These are phyloP conservation scores for Dryadomyces sulphureus DNA, from an alignment of 2,329 filamentous ascomycete species.

Conservation along the genomic window DNA sequence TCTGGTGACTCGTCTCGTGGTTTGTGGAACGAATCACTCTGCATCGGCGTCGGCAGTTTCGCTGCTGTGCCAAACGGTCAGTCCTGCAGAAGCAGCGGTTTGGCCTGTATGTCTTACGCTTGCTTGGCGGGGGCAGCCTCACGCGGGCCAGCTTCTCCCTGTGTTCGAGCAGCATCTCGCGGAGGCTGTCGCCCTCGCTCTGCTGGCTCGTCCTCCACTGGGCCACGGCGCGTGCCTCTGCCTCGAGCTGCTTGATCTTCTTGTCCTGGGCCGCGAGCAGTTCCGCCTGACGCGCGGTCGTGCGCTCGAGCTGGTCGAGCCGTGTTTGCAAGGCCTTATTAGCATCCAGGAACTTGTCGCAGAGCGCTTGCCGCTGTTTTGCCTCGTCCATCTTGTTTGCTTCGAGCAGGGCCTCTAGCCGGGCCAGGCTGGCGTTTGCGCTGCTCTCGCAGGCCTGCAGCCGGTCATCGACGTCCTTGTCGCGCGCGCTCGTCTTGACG, in stretches of 20 bases:
- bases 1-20: too few relatives aligned
- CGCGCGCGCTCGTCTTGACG: not conserved
- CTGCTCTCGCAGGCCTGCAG: conserved; percentile 5
- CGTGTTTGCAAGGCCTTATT: conserved; percentile 3
- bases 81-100: too few relatives aligned
- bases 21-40: too few relatives aligned
- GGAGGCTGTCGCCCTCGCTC: not conserved
- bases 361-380: not conserved
- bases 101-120: not conserved
- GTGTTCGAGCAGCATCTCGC: not conserved
- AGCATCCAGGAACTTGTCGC: not conserved
- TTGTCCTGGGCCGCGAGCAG: conserved; percentile 2
- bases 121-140: not conserved
- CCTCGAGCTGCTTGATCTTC: conserved; percentile 5
- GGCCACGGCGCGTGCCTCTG: not conserved
- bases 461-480: not conserved
- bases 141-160: not conserved
- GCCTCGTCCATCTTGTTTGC: conserved; percentile 3
- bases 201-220: not conserved
- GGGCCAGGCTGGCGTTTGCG: conserved; percentile 1
- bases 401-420: conserved; percentile 4
- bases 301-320: conserved; percentile 6
- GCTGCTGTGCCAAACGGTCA: too few relatives aligned
- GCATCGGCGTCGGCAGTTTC: too few relatives aligned
- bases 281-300: conserved; percentile 1